A percentile compares a stretch with the other conserved stretches of the same genome.
phyloP scores from a whole-genome alignment of 192 early-diverging fungal species.

The Umbelopsis isabellina region DNA sequence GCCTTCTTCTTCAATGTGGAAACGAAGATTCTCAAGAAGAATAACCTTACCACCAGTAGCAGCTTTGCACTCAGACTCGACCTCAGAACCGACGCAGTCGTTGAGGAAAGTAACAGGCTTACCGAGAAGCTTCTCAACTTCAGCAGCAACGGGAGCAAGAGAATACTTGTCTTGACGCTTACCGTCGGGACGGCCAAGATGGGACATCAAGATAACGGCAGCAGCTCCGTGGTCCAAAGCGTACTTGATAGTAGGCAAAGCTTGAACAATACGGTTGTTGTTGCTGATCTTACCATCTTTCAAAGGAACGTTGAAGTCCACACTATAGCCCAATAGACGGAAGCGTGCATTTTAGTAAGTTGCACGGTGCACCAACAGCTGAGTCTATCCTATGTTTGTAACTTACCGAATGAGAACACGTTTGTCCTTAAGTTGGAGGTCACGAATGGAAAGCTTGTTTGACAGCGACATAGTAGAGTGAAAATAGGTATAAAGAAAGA shows the following conservation, averaged over 20 bases:
- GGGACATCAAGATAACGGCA: conserved; percentile 93
- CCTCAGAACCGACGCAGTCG: conserved; percentile 91
- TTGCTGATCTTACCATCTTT: conserved; percentile 91
- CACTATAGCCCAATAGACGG: conserved; percentile 50
- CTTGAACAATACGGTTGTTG: conserved; percentile 95
- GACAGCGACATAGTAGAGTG: conserved; percentile 57
- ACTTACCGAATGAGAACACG: conserved; percentile 88
- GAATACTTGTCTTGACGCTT: conserved; percentile 86
- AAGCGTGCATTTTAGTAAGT: conserved; percentile 16
- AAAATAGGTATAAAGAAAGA: conserved; percentile 24
- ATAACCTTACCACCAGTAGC: conserved; percentile 80
- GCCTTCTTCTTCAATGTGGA: conserved; percentile 99
- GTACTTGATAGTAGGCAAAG: conserved; percentile 93
- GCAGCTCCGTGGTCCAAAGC: conserved; percentile 85
- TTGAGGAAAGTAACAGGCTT: conserved; percentile 89
- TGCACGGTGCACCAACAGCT: background rate
- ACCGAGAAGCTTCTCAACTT: conserved; percentile 75
- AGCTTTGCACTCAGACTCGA: conserved; percentile 76
- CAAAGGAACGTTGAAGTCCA: conserved; percentile 99
- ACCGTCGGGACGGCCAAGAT: conserved; percentile 97
- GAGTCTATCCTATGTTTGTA: background rate
- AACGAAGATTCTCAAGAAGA: conserved; percentile 96
- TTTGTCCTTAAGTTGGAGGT: conserved; percentile 83
- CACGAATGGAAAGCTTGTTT: conserved; percentile 87
- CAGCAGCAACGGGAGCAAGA: conserved; percentile 87